These are phyloP conservation scores for Flaveria sonorensis DNA, from an alignment of 129 eudicot species.

Conservation along the genomic window DNA sequence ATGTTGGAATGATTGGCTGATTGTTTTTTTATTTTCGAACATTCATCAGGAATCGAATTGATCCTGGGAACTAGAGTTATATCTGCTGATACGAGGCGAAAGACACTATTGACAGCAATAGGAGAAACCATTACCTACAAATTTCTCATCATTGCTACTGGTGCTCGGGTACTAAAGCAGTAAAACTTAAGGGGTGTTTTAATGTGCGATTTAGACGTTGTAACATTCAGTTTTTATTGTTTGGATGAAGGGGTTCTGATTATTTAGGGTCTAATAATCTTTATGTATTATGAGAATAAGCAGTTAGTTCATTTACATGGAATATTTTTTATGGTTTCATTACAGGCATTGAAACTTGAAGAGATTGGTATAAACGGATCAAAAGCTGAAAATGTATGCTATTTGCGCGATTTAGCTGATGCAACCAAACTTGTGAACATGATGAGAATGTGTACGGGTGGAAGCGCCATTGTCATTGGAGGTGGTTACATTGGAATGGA, in stretches of 20 bases:
- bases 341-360: slow-evolving; percentile 88
- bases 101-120: slow-evolving; percentile 62
- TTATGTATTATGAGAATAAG: too few relatives aligned
- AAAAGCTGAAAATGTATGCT: slow-evolving; percentile 88
- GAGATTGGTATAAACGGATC: slow-evolving; percentile 84
- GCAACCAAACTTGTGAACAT: slow-evolving; percentile 73
- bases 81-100: slow-evolving; percentile 73
- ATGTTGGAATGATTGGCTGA: neutral
- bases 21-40: neutral
- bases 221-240: too few relatives aligned
- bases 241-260: too few relatives aligned
- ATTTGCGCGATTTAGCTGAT: slow-evolving; percentile 82
- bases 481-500: slow-evolving; percentile 99
- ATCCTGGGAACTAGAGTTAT: slow-evolving; percentile 78
- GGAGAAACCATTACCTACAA: slow-evolving; percentile 92
- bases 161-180: slow-evolving; percentile 79
- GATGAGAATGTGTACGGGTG: slow-evolving; percentile 62
- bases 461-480: slow-evolving; percentile 85
- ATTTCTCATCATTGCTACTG: slow-evolving; percentile 85
- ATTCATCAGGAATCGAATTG: slow-evolving; percentile 66
- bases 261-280: too few relatives aligned
- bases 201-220: neutral
- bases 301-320: neutral
- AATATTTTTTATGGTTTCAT: slow-evolving; percentile 11
- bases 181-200: slow-evolving; percentile 4